phyloP scores from a whole-genome alignment of 768 basidiomycete species.

The Xerocomellus chrysenteron region DNA sequence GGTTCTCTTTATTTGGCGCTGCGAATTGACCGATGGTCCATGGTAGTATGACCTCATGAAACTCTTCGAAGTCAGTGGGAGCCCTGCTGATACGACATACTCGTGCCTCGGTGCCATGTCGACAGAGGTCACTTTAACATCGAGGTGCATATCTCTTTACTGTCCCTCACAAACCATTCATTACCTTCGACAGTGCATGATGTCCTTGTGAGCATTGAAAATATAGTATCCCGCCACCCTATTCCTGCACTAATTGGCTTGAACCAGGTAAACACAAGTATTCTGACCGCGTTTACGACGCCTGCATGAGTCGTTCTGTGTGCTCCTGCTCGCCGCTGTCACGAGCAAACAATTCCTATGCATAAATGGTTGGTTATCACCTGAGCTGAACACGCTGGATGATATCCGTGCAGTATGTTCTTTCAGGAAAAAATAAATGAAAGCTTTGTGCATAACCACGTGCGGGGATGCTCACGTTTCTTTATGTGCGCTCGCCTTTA shows the following conservation, averaged over 20 bases:
- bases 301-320: constrained; percentile 97
- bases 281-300: constrained; percentile 93
- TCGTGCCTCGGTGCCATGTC: constrained; percentile 90
- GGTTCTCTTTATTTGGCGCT: constrained; percentile 5
- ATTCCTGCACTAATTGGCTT: constrained; percentile 52
- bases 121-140: constrained; percentile 94
- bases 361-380: constrained; percentile 95
- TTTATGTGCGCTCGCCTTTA: constrained; percentile 56
- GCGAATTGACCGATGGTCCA: constrained; percentile 41
- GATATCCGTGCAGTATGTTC: constrained; percentile 80
- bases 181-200: constrained; percentile 66
- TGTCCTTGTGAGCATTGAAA: constrained; percentile 97
- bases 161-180: not conserved
- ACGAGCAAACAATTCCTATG: constrained; percentile 99
- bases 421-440: constrained; percentile 82
- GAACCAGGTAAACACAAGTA: constrained; percentile 95
- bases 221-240: constrained; percentile 99
- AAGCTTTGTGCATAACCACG: constrained; percentile 93
- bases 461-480: constrained; percentile 96
- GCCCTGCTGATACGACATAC: constrained; percentile 91
- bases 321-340: constrained; percentile 90
- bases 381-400: constrained; percentile 92
- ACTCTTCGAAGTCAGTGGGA: constrained; percentile 90
- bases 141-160: constrained; percentile 51
- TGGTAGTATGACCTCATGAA: constrained; percentile 90